Evolutionary conservation across 768 basidiomycete genomes (phyloP).

Genomic region (Mycena haematopus): DNA sequence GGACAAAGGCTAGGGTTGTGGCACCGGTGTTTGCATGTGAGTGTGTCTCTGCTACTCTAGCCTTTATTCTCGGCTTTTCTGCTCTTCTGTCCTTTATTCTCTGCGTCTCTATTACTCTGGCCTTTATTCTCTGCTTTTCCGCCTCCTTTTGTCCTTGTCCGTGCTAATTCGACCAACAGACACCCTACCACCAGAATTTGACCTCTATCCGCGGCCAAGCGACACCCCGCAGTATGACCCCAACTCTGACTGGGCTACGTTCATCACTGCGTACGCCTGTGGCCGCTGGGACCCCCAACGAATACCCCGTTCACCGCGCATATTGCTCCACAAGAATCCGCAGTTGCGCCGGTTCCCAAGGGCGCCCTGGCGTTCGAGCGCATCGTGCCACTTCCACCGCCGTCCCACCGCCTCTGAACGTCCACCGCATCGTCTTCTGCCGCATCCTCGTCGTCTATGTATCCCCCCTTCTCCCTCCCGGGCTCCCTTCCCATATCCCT

Average conservation of each 20-base stretch:
- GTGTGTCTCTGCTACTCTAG: too few species aligned
- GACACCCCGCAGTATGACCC: neutral
- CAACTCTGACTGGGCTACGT: conserved; percentile 69
- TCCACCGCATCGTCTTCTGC: conserved; percentile 29
- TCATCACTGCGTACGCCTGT: conserved; percentile 75
- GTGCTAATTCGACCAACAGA: conserved; percentile 2
- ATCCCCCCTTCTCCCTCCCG: conserved; percentile 13
- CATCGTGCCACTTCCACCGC: conserved; percentile 11
- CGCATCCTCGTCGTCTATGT: conserved; percentile 38
- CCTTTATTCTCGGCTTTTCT: too few species aligned
- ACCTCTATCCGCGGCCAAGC: neutral
- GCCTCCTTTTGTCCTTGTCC: neutral
- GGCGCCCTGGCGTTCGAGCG: conserved; percentile 34
- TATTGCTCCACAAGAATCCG: conserved; percentile 22
- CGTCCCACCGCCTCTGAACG: conserved; percentile 25
- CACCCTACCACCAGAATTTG: conserved; percentile 9
- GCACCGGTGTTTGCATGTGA: too few species aligned
- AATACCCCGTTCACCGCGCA: conserved; percentile 64
- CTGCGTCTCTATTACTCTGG: neutral
- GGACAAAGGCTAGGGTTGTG: too few species aligned
- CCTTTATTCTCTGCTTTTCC: neutral
- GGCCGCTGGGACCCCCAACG: conserved; percentile 84
- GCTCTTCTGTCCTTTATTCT: too few species aligned
- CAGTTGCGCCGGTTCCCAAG: conserved; percentile 34
- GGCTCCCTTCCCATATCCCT: conserved; percentile 3